phyloP scores from a whole-genome alignment of 352 stramenopile species.

The Globisporangium cylindrosporum region DNA sequence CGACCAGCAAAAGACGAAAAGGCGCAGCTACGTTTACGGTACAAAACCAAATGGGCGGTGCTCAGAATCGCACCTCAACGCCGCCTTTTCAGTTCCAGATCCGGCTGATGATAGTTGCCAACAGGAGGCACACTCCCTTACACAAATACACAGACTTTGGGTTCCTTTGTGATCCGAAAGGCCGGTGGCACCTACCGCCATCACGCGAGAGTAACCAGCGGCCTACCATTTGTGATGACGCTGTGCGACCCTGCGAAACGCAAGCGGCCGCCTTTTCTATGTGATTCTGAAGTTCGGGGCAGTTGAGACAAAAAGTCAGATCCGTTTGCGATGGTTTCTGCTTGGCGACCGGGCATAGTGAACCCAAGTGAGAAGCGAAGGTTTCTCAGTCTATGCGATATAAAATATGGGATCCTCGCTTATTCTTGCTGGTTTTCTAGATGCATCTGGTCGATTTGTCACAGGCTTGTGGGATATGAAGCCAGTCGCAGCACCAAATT shows the following conservation, averaged over 20 bases:
- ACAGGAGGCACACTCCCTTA: no score
- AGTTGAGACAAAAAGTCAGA: not conserved
- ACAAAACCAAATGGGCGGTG: not conserved
- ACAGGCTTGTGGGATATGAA: not conserved
- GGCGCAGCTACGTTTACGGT: not conserved
- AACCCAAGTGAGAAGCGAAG: not conserved
- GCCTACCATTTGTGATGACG: not conserved
- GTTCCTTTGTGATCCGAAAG: not conserved
- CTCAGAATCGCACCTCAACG: not conserved
- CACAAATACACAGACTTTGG: not conserved
- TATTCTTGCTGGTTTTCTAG: not conserved
- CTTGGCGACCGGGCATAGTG: slow-evolving; percentile 2
- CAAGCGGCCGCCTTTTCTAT: slow-evolving; percentile 6
- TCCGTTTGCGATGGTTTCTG: slow-evolving; percentile 3
- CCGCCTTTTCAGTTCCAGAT: no score
- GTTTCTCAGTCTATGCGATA: not conserved
- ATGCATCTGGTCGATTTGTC: not conserved
- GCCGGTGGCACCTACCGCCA: no score
- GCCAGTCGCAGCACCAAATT: not conserved
- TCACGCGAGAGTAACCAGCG: not conserved
- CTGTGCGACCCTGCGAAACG: not conserved
- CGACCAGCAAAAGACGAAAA: not conserved
- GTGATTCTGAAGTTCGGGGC: slow-evolving; percentile 13
- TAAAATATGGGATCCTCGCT: not conserved
- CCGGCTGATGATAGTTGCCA: no score